Evolutionary conservation across 1,284 basidiomycete genomes (phyloP).

Genomic region (Trametes sp.): DNA sequence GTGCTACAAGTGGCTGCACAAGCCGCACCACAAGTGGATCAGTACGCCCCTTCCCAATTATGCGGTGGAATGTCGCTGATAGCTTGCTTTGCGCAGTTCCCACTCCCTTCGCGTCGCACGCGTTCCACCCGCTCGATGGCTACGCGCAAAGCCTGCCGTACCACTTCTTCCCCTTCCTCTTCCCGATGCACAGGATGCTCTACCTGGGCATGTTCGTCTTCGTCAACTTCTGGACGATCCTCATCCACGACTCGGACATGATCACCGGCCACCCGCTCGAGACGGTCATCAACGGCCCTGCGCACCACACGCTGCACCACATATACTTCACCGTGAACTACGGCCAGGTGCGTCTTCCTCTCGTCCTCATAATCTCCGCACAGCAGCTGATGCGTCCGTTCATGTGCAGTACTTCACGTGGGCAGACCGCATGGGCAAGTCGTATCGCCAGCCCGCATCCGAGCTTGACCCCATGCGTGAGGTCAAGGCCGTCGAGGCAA

Average conservation of each 20-base stretch:
- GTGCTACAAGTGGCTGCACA: slow-evolving; percentile 92
- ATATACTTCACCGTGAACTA: slow-evolving; percentile 97
- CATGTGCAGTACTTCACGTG: slow-evolving; percentile 90
- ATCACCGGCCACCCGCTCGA: slow-evolving; percentile 93
- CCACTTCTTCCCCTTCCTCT: slow-evolving; percentile 91
- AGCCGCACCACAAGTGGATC: slow-evolving; percentile 99
- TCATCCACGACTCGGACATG: slow-evolving; percentile 99
- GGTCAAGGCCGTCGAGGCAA: slow-evolving; percentile 46
- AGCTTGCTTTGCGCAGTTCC: slow-evolving; percentile 68
- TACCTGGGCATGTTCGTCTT: slow-evolving; percentile 88
- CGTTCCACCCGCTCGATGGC: slow-evolving; percentile 97
- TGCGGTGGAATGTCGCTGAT: slow-evolving; percentile 11
- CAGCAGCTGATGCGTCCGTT: slow-evolving; percentile 15
- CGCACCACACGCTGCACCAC: slow-evolving; percentile 97
- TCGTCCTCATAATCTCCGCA: slow-evolving; percentile 1
- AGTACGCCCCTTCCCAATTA: slow-evolving; percentile 58
- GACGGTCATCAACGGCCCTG: slow-evolving; percentile 94
- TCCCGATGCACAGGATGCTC: slow-evolving; percentile 88
- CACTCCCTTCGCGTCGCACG: slow-evolving; percentile 96
- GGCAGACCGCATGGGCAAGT: slow-evolving; percentile 86
- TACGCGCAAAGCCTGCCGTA: slow-evolving; percentile 95
- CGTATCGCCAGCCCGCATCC: slow-evolving; percentile 88
- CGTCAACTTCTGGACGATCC: slow-evolving; percentile 93
- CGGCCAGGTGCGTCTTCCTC: slow-evolving; percentile 71
- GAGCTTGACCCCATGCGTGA: slow-evolving; percentile 89